Evolutionary conservation across 352 stramenopile species (phyloP), one percentile per base, ranked within the genome.

Genomic region (Phytophthora vignae): DNA sequence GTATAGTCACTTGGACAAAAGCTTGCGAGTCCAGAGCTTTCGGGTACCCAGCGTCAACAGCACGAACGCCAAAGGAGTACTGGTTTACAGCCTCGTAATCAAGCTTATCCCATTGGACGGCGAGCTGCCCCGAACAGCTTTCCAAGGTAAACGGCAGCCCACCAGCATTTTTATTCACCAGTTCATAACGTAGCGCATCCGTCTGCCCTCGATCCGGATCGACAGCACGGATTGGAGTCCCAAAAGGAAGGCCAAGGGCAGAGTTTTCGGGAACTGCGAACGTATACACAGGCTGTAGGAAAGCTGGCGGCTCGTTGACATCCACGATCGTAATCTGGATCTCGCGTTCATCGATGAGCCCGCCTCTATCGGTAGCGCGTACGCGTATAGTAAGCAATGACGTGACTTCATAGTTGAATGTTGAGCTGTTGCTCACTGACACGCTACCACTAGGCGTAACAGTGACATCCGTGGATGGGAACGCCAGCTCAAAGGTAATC

Each of bases 351-450:
- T 57, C 53, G 19, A 66, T 81, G 0, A 90, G 49, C 1, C 84
- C 84, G 19, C 67, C 64, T 19, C 42, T 52, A 42, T 91, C 83
- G 19, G 65, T 79, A 19, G 61, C 76, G 0, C 79, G 73, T 3
- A 86, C 78, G 0, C 75, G 73, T 29, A 86, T 10, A 1, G 63
- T 66, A 10, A 91, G 11, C 21, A 73, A 71, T 17, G 71, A 57
- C 55, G 78, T 83, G 15, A n/a, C 76, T 52, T 91, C 84, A 25
- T 68, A 91, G 53, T 91, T 74, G 29, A 91, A 91, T 15, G 65
- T 21, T 31, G 44, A 66, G 29, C 59, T 72, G 33, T 81, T 71
- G 14, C 68, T 25, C 0, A 90, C 82, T 0, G 73, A 86, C 2
- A 91, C 55, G 36, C 78, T 87, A 8, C 84, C 84, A 15, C 27